Evolutionary conservation across 176 grass and related monocot genomes (phyloP), one percentile per base, ranked within the genome.

Genomic region (Eragrostis curvula): DNA sequence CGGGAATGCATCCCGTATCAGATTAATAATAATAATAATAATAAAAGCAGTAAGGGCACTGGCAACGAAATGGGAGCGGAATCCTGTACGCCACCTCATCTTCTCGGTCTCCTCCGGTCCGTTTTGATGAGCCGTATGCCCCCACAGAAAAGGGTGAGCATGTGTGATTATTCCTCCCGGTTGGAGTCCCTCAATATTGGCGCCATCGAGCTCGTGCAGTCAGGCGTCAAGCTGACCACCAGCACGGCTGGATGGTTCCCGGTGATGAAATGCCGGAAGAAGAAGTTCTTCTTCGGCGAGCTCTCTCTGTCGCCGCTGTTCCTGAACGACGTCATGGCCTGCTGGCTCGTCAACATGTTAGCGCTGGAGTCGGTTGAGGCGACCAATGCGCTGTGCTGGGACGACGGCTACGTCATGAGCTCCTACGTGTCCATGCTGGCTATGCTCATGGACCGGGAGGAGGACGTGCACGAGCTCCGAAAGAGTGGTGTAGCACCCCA

Each of bases 351-450:
- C 1, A 69, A 69, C 66, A 7, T 69, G 10, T 36, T 41, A 0
- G 66, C 66, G 40, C 9, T 24, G 40, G 66, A 69, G 66, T 36
- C 66, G 40, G 24, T n/a, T n/a, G n/a, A n/a, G n/a, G n/a, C n/a
- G n/a, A n/a, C n/a, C n/a, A n/a, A n/a, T n/a, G n/a, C n/a, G n/a
- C n/a, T n/a, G n/a, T n/a, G n/a, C n/a, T n/a, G n/a, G n/a, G n/a
- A n/a, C n/a, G 66, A 68, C 39, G 66, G 40, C 4, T 43, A 2
- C 66, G 0, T 23, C 20, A 40, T 68, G 40, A 68, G 66, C 66
- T 68, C 66, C 5, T 68, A 68, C 66, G 39, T 63, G 60, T 63
- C 60, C 25, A 27, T 63, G 60, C 60, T 63, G 5, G 66, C 66
- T 36, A 68, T 68, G 66, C 66, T 68, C 66, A 68, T 68, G 66